phyloP scores from a whole-genome alignment of 805 yeast species.

The Saturnispora dispora region DNA sequence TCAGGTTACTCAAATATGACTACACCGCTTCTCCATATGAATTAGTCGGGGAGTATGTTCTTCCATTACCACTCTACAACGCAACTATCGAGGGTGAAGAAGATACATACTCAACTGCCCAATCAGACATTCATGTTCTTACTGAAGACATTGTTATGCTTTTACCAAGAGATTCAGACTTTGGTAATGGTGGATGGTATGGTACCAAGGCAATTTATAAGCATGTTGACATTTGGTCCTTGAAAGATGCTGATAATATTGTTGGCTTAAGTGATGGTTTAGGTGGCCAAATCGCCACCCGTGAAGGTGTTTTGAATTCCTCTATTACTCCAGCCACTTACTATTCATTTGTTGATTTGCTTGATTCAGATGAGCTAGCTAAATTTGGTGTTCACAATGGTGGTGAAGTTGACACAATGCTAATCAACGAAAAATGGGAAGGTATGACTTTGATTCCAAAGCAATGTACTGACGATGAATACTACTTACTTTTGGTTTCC shows the following conservation, averaged over 20 bases:
- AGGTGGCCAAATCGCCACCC: constrained; percentile 18
- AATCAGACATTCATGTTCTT: constrained; percentile 24
- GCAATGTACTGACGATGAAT: constrained; percentile 25
- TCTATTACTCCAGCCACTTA: constrained; percentile 21
- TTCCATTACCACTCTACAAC: constrained; percentile 22
- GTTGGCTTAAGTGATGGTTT: constrained; percentile 23
- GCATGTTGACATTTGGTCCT: constrained; percentile 24
- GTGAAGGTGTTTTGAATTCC: constrained; percentile 18
- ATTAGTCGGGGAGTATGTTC: constrained; percentile 23
- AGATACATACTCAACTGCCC: constrained; percentile 25
- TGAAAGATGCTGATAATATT: constrained; percentile 24
- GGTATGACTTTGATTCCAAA: constrained; percentile 26
- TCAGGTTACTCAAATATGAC: constrained; percentile 25
- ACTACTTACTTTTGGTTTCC: constrained; percentile 20
- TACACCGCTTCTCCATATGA: constrained; percentile 14
- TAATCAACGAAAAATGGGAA: constrained; percentile 29
- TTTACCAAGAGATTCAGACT: constrained; percentile 25
- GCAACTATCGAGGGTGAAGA: constrained; percentile 11
- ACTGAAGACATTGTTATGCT: constrained; percentile 23
- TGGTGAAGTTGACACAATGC: constrained; percentile 19
- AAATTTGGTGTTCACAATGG: constrained; percentile 29
- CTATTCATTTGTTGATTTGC: constrained; percentile 22
- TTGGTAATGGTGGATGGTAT: constrained; percentile 19
- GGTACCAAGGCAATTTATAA: constrained; percentile 21
- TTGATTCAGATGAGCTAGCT: constrained; percentile 20